Evolutionary conservation across 2,329 filamentous ascomycete genomes (phyloP).

Genomic region (Diaporthe vaccinii): DNA sequence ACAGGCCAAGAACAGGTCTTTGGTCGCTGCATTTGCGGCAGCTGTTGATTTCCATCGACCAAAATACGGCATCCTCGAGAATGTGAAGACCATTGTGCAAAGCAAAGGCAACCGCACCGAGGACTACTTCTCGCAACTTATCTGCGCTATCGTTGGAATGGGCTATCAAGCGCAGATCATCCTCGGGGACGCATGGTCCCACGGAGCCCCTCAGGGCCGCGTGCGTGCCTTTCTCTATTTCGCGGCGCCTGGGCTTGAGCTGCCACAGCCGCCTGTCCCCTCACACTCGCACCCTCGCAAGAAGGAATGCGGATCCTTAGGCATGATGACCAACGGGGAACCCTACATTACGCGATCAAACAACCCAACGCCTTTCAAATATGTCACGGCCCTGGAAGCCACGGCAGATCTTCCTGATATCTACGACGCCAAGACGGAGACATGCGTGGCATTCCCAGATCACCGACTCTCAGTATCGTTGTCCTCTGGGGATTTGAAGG

Average conservation of each 20-base stretch:
- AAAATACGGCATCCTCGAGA: conserved; percentile 82
- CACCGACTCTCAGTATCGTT: conserved; percentile 68
- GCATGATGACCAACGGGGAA: conserved; percentile 70
- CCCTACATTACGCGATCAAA: conserved; percentile 68
- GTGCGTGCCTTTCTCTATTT: conserved; percentile 79
- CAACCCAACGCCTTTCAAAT: conserved; percentile 70
- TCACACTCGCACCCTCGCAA: conserved; percentile 73
- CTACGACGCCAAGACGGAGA: conserved; percentile 70
- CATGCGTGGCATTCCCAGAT: conserved; percentile 76
- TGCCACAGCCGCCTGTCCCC: conserved; percentile 67
- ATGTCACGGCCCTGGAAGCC: conserved; percentile 65
- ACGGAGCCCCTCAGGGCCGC: conserved; percentile 75
- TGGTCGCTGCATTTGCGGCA: conserved; percentile 82
- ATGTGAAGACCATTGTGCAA: conserved; percentile 77
- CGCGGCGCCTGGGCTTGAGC: conserved; percentile 73
- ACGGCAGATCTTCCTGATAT: conserved; percentile 73
- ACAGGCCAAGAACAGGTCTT: conserved; percentile 79
- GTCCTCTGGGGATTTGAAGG: conserved; percentile 46
- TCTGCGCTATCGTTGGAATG: conserved; percentile 80
- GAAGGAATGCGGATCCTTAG: conserved; percentile 58
- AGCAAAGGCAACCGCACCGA: conserved; percentile 54
- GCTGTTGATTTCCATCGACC: conserved; percentile 82
- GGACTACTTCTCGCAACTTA: conserved; percentile 80
- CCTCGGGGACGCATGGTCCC: conserved; percentile 77
- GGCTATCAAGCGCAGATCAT: conserved; percentile 82